phyloP scores from a whole-genome alignment of 148 eudicot genomes.

The Silene conica region DNA sequence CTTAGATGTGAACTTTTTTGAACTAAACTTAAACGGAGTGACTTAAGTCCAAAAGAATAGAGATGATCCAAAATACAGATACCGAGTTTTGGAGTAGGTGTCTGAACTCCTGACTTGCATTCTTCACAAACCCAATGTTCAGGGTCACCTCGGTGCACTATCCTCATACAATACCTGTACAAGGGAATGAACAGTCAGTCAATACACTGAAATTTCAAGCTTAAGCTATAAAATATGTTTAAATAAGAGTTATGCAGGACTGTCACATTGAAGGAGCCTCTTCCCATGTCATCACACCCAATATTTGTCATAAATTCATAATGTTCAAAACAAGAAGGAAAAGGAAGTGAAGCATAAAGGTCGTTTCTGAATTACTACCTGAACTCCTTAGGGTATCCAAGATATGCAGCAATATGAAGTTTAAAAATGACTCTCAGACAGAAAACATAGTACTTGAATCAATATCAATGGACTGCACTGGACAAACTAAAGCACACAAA shows the following conservation, averaged over 20 bases:
- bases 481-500: not conserved
- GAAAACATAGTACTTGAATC: too few relatives aligned
- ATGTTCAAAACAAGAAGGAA: too few relatives aligned
- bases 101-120: constrained; percentile 9
- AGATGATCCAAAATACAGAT: not conserved
- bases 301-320: not conserved
- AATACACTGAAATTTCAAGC: not conserved
- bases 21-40: too few relatives aligned
- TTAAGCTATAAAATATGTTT: not conserved
- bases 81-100: constrained; percentile 20
- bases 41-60: too few relatives aligned
- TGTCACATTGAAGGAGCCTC: not conserved
- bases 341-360: too few relatives aligned
- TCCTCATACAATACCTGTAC: constrained; percentile 31
- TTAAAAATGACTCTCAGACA: too few relatives aligned
- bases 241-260: not conserved
- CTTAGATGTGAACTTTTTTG: too few relatives aligned
- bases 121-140: constrained; percentile 29
- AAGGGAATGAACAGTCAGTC: not conserved
- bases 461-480: not conserved
- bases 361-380: not conserved
- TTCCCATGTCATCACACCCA: not conserved
- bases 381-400: not conserved
- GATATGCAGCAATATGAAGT: not conserved
- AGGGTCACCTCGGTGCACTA: constrained; percentile 1